Conservation (phyloP, 805 yeast species). For the Yarrowia alimentaria region DNA sequence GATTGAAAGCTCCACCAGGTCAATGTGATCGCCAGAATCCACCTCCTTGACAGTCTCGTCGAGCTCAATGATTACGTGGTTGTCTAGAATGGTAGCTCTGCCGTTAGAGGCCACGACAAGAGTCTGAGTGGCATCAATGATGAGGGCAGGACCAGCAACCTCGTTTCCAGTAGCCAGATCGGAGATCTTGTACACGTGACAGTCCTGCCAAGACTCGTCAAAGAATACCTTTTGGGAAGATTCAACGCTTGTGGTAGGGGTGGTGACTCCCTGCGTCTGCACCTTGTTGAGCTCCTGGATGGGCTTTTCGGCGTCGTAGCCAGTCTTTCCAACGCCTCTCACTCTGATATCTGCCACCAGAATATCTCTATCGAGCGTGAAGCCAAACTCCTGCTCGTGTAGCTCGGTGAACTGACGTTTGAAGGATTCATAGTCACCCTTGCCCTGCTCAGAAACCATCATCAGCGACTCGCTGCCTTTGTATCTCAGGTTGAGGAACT, state of each 20-base stretch:
- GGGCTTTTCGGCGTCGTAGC: constrained; percentile 44
- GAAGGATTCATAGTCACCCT: constrained; percentile 35
- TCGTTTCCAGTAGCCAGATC: constrained; percentile 52
- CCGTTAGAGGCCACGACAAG: constrained; percentile 66
- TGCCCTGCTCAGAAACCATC: constrained; percentile 49
- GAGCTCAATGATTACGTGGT: constrained; percentile 58
- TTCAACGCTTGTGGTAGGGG: constrained; percentile 3
- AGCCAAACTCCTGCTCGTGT: constrained; percentile 74
- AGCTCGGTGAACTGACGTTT: constrained; percentile 49
- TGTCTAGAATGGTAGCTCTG: constrained; percentile 52
- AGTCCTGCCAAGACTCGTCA: constrained; percentile 48
- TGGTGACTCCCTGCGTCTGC: constrained; percentile 33
- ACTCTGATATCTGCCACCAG: constrained; percentile 72
- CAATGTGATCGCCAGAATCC: constrained; percentile 41
- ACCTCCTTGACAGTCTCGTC: constrained; percentile 8
- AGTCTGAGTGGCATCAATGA: constrained; percentile 80
- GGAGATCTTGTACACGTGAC: constrained; percentile 58
- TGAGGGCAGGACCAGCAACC: constrained; percentile 68
- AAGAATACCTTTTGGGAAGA: constrained; percentile 55
- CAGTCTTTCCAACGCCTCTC: constrained; percentile 67
- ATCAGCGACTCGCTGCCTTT: constrained; percentile 87
- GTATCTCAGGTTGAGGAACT: constrained; percentile 73
- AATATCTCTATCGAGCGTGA: constrained; percentile 57
- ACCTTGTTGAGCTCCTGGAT: constrained; percentile 54
- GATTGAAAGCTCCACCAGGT: constrained; percentile 71